Evolutionary conservation across 2,329 filamentous ascomycete species (phyloP).

Genomic region (Microascus cirrosus): DNA sequence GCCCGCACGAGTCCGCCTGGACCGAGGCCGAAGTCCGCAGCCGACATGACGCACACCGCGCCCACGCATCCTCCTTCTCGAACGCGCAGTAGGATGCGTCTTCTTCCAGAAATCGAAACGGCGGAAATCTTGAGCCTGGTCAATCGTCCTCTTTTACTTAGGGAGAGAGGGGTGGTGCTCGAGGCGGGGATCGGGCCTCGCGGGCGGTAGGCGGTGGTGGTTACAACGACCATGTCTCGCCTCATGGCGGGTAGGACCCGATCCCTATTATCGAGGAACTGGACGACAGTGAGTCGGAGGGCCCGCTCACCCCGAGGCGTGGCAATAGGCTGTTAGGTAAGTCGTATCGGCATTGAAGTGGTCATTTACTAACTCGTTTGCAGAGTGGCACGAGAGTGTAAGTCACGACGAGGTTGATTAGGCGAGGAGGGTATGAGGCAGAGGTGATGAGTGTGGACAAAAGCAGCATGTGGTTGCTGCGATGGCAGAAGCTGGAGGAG

Average conservation of each 20-base stretch:
- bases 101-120: neutral
- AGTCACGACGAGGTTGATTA: neutral
- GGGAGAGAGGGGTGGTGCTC: neutral
- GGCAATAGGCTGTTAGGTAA: neutral
- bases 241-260: conserved; percentile 1
- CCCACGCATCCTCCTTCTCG: neutral
- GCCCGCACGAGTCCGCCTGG: neutral
- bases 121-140: neutral
- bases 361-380: neutral
- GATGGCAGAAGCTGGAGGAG: neutral
- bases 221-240: neutral
- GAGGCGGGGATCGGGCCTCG: neutral
- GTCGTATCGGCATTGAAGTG: neutral
- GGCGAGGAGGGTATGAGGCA: too few relatives aligned
- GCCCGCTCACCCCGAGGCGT: neutral
- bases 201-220: neutral
- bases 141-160: conserved; percentile 1
- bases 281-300: neutral
- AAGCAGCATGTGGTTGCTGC: too few relatives aligned
- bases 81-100: neutral
- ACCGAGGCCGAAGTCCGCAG: neutral
- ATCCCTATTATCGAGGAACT: conserved; percentile 2
- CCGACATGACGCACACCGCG: neutral
- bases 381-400: neutral
- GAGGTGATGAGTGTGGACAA: too few relatives aligned